Conservation (phyloP, 2,329 filamentous ascomycete genomes). For the Pseudogymnoascus sp. region DNA sequence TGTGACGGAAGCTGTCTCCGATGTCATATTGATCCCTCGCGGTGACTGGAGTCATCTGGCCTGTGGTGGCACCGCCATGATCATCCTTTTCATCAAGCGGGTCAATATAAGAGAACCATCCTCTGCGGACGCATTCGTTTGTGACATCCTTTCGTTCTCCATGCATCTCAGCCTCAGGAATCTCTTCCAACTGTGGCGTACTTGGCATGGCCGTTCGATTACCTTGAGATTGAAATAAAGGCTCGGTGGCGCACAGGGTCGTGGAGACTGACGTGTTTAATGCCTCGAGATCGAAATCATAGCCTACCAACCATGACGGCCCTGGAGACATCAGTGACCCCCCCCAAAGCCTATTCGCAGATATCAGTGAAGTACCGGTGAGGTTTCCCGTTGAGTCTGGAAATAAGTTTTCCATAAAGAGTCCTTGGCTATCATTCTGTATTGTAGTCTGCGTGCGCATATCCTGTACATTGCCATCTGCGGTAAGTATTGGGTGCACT, state of each 20-base stretch:
- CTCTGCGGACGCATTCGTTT: neutral
- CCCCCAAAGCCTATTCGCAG: neutral
- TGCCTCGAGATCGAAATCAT: conserved; percentile 11
- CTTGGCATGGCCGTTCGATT: neutral
- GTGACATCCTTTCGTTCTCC: neutral
- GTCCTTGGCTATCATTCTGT: neutral
- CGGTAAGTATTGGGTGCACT: no score
- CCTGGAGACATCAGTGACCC: neutral
- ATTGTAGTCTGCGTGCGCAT: neutral
- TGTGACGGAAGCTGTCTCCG: neutral
- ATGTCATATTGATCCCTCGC: conserved; percentile 4
- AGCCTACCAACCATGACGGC: neutral
- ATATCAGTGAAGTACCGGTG: neutral
- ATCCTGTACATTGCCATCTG: no score
- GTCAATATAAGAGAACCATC: neutral
- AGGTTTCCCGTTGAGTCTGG: neutral
- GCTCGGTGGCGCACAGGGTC: neutral
- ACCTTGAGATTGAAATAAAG: neutral
- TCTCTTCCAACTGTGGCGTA: neutral
- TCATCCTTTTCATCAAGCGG: neutral
- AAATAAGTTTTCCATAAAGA: neutral
- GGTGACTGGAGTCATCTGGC: neutral
- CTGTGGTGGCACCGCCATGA: neutral
- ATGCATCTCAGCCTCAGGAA: neutral
- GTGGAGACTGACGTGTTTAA: conserved; percentile 1